These are phyloP conservation scores for Ceriops decandra DNA, from an alignment of 345 rosid genomes.

Conservation along the genomic window DNA sequence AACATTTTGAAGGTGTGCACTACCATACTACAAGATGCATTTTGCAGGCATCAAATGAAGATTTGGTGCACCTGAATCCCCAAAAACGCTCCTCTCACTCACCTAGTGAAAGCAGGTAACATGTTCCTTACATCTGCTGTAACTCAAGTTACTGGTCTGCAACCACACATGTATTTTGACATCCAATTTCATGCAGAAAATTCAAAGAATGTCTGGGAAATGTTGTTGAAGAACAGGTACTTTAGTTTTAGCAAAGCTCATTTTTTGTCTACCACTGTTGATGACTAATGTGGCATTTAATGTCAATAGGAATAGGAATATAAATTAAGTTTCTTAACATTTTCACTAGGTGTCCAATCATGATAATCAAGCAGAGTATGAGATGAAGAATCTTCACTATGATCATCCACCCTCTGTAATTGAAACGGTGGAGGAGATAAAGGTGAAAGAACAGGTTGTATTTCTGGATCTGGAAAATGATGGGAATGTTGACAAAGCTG, in stretches of 20 bases:
- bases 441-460: constrained; percentile 39
- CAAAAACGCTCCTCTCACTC: constrained; percentile 54
- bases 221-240: constrained; percentile 45
- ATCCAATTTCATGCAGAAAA: constrained; percentile 33
- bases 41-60: constrained; percentile 47
- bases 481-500: constrained; percentile 64
- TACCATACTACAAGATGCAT: constrained; percentile 2
- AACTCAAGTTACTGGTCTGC: constrained; percentile 8
- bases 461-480: constrained; percentile 38
- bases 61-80: constrained; percentile 33
- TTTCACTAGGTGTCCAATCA: constrained; percentile 38
- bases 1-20: background rate
- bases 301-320: too few species aligned
- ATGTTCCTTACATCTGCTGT: background rate
- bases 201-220: constrained; percentile 26
- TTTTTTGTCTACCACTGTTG: constrained; percentile 1
- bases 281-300: background rate
- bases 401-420: constrained; percentile 25
- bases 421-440: constrained; percentile 32
- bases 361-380: constrained; percentile 25
- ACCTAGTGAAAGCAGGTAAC: constrained; percentile 63
- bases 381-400: constrained; percentile 19
- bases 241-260: constrained; percentile 4
- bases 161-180: constrained; percentile 9
- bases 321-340: background rate